Conservation (phyloP, 2,329 filamentous ascomycete species). For the Colletotrichum musae region DNA sequence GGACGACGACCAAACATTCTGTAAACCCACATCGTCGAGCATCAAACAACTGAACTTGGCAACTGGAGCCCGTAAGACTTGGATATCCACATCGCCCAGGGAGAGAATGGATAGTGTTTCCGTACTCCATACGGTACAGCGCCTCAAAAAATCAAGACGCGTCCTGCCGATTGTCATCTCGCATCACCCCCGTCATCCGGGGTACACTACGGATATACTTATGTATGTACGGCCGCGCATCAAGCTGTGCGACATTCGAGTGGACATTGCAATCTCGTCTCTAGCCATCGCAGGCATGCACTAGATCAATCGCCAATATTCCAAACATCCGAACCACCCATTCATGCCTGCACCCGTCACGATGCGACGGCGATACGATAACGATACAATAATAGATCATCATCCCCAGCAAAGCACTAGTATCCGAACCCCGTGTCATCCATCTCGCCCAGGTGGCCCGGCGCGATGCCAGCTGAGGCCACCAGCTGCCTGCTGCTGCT, state of each 20-base stretch:
- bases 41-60: background rate
- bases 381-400: conserved; percentile 12
- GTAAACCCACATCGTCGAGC: background rate
- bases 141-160: background rate
- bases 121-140: too few relatives aligned
- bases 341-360: background rate
- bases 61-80: background rate
- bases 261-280: conserved; percentile 5
- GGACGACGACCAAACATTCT: background rate
- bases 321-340: too few relatives aligned
- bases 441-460: conserved; percentile 29
- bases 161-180: conserved; percentile 36
- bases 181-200: conserved; percentile 19
- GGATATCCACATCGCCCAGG: background rate
- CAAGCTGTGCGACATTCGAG: conserved; percentile 22
- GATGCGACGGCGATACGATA: background rate
- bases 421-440: background rate
- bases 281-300: background rate
- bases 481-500: background rate
- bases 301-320: conserved; percentile 10
- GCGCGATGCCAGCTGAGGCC: conserved; percentile 14
- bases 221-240: conserved; percentile 9
- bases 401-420: background rate
- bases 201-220: background rate
- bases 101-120: too few relatives aligned